Base-by-base conservation (phyloP, 2,329 filamentous ascomycete species). In the Colletotrichum karsti region DNA sequence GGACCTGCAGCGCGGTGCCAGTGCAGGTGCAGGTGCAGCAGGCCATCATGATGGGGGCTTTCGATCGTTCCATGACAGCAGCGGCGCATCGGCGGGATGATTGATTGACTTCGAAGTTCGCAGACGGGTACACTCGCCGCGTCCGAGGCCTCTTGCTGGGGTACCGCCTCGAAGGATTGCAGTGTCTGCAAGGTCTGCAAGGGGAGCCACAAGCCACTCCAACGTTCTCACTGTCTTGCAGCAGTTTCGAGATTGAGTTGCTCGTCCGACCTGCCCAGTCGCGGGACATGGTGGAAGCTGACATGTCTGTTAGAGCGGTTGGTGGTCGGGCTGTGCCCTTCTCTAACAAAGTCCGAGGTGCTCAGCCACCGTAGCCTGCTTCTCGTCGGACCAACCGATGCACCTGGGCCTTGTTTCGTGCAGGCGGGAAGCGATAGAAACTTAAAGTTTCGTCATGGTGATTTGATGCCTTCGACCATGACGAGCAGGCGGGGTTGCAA, bases 301-400 rank as follows among this genome's bases (percentile, higher is more conserved):
- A 50, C 30, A 44, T 33, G 22, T 10, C 10, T 64, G 54, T 59
- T 64, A 48, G 64, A 33, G 37, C 28, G 39, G 37, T 30, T 30
- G 44, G 44, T 53, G 37, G 39, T 2, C 35, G 20, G 65, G 65
- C 65, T 67, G 60, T 67, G 60, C 61, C 20, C 51, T 4, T 39
- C 44, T 54, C 54, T 64, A 64, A 59, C 46, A 22, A 22, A 26
- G 8, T 18, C 24, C 12, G 20, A 22, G 59, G 41, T 41, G 41
- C 57, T 64, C 46, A 58, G 65, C 65, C 65, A 59, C 65, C 39
- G 63, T 24, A 54, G 65, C 53, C 60, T 59, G 53, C 46, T 48
- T 59, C 44, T 41, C 10, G 12, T 58, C 46, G 64, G 64, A 44
- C 33, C 44, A 63, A 57, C 59, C 64, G 59, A 67, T 56, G 44